Percentiles rank a stretch among this genome's conserved stretches.
Evolutionary conservation across 2,329 filamentous ascomycete species (phyloP).

Genomic region (Aureobasidium subglaciale): DNA sequence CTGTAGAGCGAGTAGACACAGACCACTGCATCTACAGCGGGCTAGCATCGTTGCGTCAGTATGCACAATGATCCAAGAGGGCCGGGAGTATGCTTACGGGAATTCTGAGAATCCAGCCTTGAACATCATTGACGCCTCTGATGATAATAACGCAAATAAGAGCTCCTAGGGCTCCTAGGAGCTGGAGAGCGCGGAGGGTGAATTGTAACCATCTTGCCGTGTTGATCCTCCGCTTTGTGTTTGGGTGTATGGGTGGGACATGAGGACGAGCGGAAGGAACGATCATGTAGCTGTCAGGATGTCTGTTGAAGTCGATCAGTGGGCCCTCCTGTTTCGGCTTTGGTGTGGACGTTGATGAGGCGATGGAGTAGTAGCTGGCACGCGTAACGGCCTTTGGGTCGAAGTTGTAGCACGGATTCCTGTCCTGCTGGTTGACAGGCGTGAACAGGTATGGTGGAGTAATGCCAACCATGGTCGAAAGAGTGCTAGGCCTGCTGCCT

Average conservation of each 20-base stretch:
- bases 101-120: slow-evolving; percentile 70
- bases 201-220: slow-evolving; percentile 64
- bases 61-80: background rate
- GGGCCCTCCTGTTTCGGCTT: slow-evolving; percentile 63
- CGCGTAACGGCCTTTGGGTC: slow-evolving; percentile 82
- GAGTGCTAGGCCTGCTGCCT: background rate
- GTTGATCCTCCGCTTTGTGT: slow-evolving; percentile 65
- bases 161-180: slow-evolving; percentile 63
- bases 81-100: slow-evolving; percentile 49
- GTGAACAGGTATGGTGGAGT: slow-evolving; percentile 70
- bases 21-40: slow-evolving; percentile 66
- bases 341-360: slow-evolving; percentile 40
- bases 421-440: slow-evolving; percentile 42
- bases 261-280: slow-evolving; percentile 55
- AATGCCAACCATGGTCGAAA: slow-evolving; percentile 37
- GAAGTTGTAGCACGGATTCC: slow-evolving; percentile 52
- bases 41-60: slow-evolving; percentile 42
- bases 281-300: slow-evolving; percentile 69
- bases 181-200: slow-evolving; percentile 56
- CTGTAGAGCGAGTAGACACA: slow-evolving; percentile 76
- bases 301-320: slow-evolving; percentile 72
- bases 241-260: slow-evolving; percentile 59
- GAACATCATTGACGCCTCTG: slow-evolving; percentile 54
- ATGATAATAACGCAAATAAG: slow-evolving; percentile 73
- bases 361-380: slow-evolving; percentile 54